These are phyloP conservation scores for Trichoderma gamsii DNA, from an alignment of 495 filamentous ascomycete genomes.

Conservation along the genomic window DNA sequence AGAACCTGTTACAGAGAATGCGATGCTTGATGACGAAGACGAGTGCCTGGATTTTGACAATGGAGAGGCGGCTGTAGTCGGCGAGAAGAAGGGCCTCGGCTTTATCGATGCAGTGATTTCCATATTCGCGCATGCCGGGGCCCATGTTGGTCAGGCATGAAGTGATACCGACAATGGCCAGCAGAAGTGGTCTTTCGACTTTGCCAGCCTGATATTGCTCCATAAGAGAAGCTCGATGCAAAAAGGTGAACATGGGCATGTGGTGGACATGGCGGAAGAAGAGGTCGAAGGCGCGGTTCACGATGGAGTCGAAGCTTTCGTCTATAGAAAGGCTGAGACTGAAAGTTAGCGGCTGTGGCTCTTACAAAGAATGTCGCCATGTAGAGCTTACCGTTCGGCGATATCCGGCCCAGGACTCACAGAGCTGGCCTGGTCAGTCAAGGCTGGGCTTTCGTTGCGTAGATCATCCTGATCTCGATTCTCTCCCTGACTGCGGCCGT, in stretches of 20 bases:
- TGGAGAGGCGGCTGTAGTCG: constrained; percentile 41
- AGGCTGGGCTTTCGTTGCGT: constrained; percentile 2
- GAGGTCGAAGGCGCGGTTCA: constrained; percentile 38
- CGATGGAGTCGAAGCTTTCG: constrained; percentile 35
- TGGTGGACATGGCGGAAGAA: constrained; percentile 48
- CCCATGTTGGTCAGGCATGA: constrained; percentile 41
- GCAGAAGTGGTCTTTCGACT: constrained; percentile 40
- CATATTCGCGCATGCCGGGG: constrained; percentile 36
- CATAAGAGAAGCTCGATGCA: constrained; percentile 47
- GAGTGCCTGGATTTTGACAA: constrained; percentile 42
- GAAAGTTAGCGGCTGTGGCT: neutral
- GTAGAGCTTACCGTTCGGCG: neutral
- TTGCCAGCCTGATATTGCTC: constrained; percentile 44
- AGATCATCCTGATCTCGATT: constrained; percentile 1
- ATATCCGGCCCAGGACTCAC: constrained; percentile 1
- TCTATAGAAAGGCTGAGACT: neutral
- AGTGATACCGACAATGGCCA: constrained; percentile 44
- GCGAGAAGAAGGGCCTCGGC: constrained; percentile 36
- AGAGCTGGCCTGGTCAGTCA: neutral
- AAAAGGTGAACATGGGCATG: constrained; percentile 44
- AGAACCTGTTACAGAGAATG: constrained; percentile 40
- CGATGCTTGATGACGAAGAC: constrained; percentile 45
- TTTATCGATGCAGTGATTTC: constrained; percentile 42
- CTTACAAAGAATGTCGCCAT: neutral
- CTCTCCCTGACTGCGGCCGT: neutral